phyloP scores from a whole-genome alignment of 495 filamentous ascomycete species.

The Podospora pseudoanserina region DNA sequence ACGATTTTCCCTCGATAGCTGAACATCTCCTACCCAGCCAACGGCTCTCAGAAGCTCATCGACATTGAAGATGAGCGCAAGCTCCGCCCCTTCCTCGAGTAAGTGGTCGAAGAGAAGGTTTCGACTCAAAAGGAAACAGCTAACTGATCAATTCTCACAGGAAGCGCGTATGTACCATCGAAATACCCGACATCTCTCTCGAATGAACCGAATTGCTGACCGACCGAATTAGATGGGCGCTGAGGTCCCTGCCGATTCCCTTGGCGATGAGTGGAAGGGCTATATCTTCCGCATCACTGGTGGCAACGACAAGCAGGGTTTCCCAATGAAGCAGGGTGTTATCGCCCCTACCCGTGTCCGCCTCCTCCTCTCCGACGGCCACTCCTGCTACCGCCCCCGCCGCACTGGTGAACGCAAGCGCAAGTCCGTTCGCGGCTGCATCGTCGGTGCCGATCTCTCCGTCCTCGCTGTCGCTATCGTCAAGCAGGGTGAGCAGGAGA shows the following conservation, averaged over 20 bases:
- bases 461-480: slow-evolving; percentile 90
- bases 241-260: slow-evolving; percentile 88
- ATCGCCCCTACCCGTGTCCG: slow-evolving; percentile 97
- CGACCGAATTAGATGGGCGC: slow-evolving; percentile 70
- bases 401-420: slow-evolving; percentile 97
- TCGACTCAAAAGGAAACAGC: not conserved
- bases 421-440: slow-evolving; percentile 96
- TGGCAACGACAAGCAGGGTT: slow-evolving; percentile 99
- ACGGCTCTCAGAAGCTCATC: slow-evolving; percentile 98
- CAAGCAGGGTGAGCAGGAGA: slow-evolving; percentile 92
- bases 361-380: slow-evolving; percentile 86
- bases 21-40: slow-evolving; percentile 97
- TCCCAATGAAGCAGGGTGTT: slow-evolving; percentile 99
- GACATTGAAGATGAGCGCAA: slow-evolving; percentile 97
- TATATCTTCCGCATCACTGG: slow-evolving; percentile 98
- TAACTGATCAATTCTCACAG: slow-evolving; percentile 23
- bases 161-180: slow-evolving; percentile 37
- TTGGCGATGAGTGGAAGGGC: slow-evolving; percentile 98
- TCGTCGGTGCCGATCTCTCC: slow-evolving; percentile 89
- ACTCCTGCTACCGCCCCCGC: slow-evolving; percentile 96
- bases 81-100: slow-evolving; percentile 57
- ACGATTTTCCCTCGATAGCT: slow-evolving; percentile 53
- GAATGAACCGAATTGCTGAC: slow-evolving; percentile 29
- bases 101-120: slow-evolving; percentile 31
- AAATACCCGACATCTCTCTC: slow-evolving; percentile 3